Evolutionary conservation across 768 basidiomycete genomes (phyloP), one percentile per base, ranked within the genome.

Genomic region (Panaeolus cyanescens): DNA sequence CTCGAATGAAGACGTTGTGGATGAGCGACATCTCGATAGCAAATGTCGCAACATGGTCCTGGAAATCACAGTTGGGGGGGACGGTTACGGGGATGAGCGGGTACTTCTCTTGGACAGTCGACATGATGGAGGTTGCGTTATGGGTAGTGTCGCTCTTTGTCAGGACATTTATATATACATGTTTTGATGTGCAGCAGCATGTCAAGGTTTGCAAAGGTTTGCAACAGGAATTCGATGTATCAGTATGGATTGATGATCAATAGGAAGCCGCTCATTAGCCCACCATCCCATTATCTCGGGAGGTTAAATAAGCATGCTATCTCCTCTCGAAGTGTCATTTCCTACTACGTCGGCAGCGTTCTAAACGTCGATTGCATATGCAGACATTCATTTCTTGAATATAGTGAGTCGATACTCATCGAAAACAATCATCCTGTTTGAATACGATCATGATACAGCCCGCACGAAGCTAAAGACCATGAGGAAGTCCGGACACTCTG

Each of bases 1-100:
- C 4, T 1, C 62, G 62, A 34, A 63, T 59, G 25, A 55, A 63
- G 28, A 50, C 40, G 20, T 63, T 63, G 32, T 36, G 54, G 31
- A 63, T 55, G 19, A 63, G 54, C 20, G 28, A 39, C 54, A 50
- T 55, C 31, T 63, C 58, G 8, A 30, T 31, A 2, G 15, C 39
- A 5, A 31, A 59, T 9, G 58, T 59, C 4, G 54, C 58, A 4
- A 50, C n/a, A 30, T 55, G 13, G 54, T 63, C 33, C 4, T n/a
- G 13, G 55, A 56, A 33, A 13, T 37, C 54, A 22, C 19, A 50
- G 32, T 57, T 45, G 10, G 60, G 36, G 17, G 55, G 32, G 31
- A 34, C 45, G 9, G 60, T 36, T 45, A 57, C 22, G 12, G 55
- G 42, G 8, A 61, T 30, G 42, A 61, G 55, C 22, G 59, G 32